phyloP scores from a whole-genome alignment of 768 basidiomycete genomes.

The Amyloporia xantha region DNA sequence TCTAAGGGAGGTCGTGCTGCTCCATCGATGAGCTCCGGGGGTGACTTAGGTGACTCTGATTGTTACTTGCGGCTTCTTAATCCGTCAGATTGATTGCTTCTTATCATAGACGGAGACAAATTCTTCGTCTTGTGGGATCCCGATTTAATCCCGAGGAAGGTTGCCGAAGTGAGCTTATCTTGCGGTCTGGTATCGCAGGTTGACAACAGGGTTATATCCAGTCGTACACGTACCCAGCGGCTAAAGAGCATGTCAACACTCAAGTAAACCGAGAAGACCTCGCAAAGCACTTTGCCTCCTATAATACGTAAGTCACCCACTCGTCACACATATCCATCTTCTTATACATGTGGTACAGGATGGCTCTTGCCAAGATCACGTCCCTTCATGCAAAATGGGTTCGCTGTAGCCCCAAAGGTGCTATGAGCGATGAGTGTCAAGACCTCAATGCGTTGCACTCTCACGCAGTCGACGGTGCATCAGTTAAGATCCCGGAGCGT shows the following conservation, averaged over 20 bases:
- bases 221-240: constrained; percentile 65
- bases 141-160: constrained; percentile 48
- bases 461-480: constrained; percentile 60
- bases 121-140: constrained; percentile 68
- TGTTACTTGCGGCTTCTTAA: background rate
- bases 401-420: constrained; percentile 45
- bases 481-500: constrained; percentile 51
- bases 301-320: constrained; percentile 43
- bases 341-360: constrained; percentile 26
- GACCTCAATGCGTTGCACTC: constrained; percentile 69
- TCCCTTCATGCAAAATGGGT: constrained; percentile 58
- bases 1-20: constrained; percentile 54
- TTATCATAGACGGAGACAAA: constrained; percentile 41
- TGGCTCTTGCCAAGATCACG: constrained; percentile 49
- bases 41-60: constrained; percentile 44
- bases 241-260: constrained; percentile 45
- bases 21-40: constrained; percentile 66
- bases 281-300: constrained; percentile 59
- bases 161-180: constrained; percentile 39
- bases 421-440: constrained; percentile 58
- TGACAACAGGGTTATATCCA: too few species aligned
- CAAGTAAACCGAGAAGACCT: constrained; percentile 48
- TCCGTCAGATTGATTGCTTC: background rate
- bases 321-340: background rate
- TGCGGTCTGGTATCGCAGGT: background rate